Evolutionary conservation across 495 filamentous ascomycete genomes (phyloP).

Genomic region (Xanthoparmelia taractica): DNA sequence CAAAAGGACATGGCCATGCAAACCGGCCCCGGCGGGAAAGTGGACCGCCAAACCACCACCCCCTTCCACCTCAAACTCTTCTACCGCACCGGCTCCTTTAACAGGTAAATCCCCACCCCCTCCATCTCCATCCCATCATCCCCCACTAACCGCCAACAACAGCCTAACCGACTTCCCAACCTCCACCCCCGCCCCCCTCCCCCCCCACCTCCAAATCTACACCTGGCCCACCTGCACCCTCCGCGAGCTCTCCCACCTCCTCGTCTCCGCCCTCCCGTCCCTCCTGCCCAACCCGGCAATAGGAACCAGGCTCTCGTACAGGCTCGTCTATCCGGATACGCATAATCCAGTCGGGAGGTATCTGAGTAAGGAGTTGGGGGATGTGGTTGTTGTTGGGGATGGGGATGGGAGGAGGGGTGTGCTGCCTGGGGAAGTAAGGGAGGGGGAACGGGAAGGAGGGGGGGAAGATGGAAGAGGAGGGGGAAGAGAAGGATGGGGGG

Average conservation of each 20-base stretch:
- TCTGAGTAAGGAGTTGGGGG: constrained; percentile 69
- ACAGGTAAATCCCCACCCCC: constrained; percentile 48
- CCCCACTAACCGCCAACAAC: constrained; percentile 16
- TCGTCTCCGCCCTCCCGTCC: constrained; percentile 55
- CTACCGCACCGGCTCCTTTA: constrained; percentile 65
- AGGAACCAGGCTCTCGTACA: constrained; percentile 77
- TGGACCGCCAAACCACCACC: constrained; percentile 67
- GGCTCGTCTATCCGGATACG: constrained; percentile 79
- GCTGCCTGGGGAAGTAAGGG: constrained; percentile 21
- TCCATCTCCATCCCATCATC: constrained; percentile 33
- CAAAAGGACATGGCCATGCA: constrained; percentile 33
- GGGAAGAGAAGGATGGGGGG: no score
- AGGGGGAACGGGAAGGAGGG: no score
- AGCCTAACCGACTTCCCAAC: constrained; percentile 61
- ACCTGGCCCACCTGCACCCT: constrained; percentile 83
- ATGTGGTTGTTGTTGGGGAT: constrained; percentile 67
- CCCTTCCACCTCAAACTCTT: constrained; percentile 91
- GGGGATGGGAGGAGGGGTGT: constrained; percentile 11
- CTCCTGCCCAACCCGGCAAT: constrained; percentile 67
- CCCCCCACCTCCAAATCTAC: constrained; percentile 72
- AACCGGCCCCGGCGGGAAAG: constrained; percentile 31
- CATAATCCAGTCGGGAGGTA: constrained; percentile 52
- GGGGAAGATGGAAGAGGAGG: no score
- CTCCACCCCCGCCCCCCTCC: constrained; percentile 42
- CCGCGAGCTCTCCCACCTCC: constrained; percentile 70